Evolutionary conservation across 2,329 filamentous ascomycete species (phyloP).

Genomic region (Botrytis fabae): DNA sequence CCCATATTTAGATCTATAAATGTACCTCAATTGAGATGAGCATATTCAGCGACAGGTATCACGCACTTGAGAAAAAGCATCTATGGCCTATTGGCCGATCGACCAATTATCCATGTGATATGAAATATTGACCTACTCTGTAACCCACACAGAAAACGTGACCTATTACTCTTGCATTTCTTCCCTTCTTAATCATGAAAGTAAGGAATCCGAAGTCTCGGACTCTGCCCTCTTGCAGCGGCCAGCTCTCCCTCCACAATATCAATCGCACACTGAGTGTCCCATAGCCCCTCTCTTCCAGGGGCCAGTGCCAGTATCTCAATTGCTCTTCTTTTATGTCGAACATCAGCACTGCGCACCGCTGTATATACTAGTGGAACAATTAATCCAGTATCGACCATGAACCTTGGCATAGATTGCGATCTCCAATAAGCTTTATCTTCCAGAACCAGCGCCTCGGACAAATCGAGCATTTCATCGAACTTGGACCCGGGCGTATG

Average conservation of each 20-base stretch:
- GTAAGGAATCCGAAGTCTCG: not conserved
- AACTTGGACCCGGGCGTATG: constrained; percentile 28
- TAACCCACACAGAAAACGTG: too few species aligned
- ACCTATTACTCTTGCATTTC: not conserved
- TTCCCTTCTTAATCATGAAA: not conserved
- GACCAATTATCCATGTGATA: not conserved
- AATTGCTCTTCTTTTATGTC: constrained; percentile 29
- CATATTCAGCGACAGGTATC: not conserved
- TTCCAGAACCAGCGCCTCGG: constrained; percentile 27
- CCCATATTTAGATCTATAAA: not conserved
- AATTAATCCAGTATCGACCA: constrained; percentile 31
- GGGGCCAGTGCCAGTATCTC: constrained; percentile 30
- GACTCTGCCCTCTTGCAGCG: not conserved
- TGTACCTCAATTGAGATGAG: not conserved
- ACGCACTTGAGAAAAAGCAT: not conserved
- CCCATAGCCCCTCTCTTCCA: constrained; percentile 38
- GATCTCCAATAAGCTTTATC: constrained; percentile 5
- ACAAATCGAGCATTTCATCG: constrained; percentile 33
- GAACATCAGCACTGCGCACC: constrained; percentile 26
- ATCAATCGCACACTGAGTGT: constrained; percentile 31
- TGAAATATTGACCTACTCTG: not conserved
- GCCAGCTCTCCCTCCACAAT: constrained; percentile 27
- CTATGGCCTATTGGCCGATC: not conserved
- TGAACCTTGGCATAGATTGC: constrained; percentile 17
- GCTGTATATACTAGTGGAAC: constrained; percentile 35